Evolutionary conservation across 192 early-diverging fungal species (phyloP), one percentile per base, ranked within the genome.

Genomic region (Chytriomyces confervae): DNA sequence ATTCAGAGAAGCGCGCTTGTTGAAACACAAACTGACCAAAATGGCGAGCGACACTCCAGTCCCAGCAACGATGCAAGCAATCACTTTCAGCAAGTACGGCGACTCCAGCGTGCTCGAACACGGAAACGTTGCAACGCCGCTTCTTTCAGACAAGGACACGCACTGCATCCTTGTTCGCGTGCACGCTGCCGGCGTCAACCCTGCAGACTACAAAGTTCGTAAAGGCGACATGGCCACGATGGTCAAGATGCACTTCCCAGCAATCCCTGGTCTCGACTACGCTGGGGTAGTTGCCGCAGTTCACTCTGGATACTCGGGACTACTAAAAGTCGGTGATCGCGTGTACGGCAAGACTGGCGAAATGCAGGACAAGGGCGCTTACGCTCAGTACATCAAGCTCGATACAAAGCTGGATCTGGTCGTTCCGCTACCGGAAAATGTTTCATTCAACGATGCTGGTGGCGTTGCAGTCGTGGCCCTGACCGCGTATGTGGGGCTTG

Each of bases 191-290:
- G 76, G 67, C 36, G 76, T 77, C 10, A 51, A 47, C 5, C 74
- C 78, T 16, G 78, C 77, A 0, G 78, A 79, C 50, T 79, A 75
- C 71, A 79, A 79, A 3, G 44, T 69, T 13, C 29, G 78, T 24
- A 62, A 77, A 47, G 78, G 78, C 29, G 53, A 63, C 50, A 27
- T 79, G 10, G 20, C 70, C 18, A 9, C 45, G 11, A 18, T 68
- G 11, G 29, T 79, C 62, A 7, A 6, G 10, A 5, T 79, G 9
- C 23, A n/a, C 8, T 48, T 81, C 2, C 80, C 80, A 11, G 75
- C 80, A 20, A 80, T 80, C 48, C 68, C 73, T 18, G 80, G 80
- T 23, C 60, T 73, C 45, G 80, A 81, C 53, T 81, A 72, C 62
- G 49, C 62, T 23, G 79, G 79, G 6, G 16, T 29, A 1, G 62